Evolutionary conservation across 345 rosid genomes (phyloP), one percentile per base, ranked within the genome.

Genomic region (Viola odorata): DNA sequence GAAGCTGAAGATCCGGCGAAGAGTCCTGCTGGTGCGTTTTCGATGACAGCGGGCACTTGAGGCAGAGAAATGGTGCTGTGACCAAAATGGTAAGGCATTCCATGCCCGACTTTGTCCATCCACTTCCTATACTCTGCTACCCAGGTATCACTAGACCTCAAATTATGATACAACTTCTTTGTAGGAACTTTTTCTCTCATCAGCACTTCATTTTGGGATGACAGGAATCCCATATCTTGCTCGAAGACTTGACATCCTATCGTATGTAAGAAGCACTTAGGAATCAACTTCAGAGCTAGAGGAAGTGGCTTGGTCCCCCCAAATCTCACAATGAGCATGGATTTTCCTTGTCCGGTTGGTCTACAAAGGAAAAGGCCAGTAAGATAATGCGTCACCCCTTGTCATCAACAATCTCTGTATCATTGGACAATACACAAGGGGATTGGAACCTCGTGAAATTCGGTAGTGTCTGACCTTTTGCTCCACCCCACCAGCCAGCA

Each of bases 81-180:
- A 5, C 96, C 95, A 13, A 92, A 85, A 82, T 89, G 78, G 44
- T 87, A 92, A 57, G 98, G 98, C 97, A 92, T 92, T 51, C 98
- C 98, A 4, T 89, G 98, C 50, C 98, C 98, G 45, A 85, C 97
- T 75, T 84, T 89, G 62, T 92, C 97, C 97, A 89, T 92, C 97
- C 97, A 89, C 61, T 89, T 89, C 78, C 98, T 71, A 75, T 92
- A 92, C 50, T 92, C 96, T 1, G 84, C 78, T 12, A 92, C 90
- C 96, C 96, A 89, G 13, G 94, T 84, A 74, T 92, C 98, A 0
- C 86, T 87, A 41, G 98, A 92, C 77, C 70, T 84, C 7, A 92
- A 58, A 60, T 84, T 85, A 3, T 87, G 74, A 64, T 89, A 92
- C 58, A 92, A 69, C 37, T 87, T 84, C 63, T 83, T 87, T 0